Percentiles rank a stretch among this genome's conserved stretches.
Conservation (phyloP, 331 rosid species). For the Pyracantha coccinea region DNA sequence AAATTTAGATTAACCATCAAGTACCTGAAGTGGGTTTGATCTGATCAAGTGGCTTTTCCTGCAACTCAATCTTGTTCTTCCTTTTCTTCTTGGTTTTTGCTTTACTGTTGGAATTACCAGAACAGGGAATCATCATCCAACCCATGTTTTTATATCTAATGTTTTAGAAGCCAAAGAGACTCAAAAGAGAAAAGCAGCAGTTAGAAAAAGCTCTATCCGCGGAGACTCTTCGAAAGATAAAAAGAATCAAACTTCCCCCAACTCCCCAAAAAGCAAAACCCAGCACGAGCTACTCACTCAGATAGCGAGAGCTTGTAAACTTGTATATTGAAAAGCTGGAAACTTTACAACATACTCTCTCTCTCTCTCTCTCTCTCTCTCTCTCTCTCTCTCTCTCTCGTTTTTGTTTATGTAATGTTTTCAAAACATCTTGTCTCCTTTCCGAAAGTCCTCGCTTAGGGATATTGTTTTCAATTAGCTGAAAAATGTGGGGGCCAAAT, state of each 20-base stretch:
- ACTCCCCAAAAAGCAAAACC: constrained; percentile 3
- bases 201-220: neutral
- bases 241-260: neutral
- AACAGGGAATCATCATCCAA: constrained; percentile 72
- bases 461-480: neutral
- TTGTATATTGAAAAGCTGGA: neutral
- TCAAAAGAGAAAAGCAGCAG: neutral
- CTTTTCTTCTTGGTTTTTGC: constrained; percentile 44
- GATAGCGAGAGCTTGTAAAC: constrained; percentile 6
- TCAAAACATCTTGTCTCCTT: neutral
- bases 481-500: neutral
- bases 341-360: neutral
- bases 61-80: constrained; percentile 38
- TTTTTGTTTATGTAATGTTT: neutral
- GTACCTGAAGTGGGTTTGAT: constrained; percentile 62
- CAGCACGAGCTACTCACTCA: neutral
- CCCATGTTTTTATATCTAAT: constrained; percentile 38
- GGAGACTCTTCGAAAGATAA: neutral
- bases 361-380: neutral
- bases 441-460: neutral
- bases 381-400: neutral
- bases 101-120: constrained; percentile 56
- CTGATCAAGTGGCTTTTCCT: constrained; percentile 42
- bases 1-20: neutral
- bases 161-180: constrained; percentile 3